Conservation (phyloP, 192 early-diverging fungal species). For the Diversispora eburnea region DNA sequence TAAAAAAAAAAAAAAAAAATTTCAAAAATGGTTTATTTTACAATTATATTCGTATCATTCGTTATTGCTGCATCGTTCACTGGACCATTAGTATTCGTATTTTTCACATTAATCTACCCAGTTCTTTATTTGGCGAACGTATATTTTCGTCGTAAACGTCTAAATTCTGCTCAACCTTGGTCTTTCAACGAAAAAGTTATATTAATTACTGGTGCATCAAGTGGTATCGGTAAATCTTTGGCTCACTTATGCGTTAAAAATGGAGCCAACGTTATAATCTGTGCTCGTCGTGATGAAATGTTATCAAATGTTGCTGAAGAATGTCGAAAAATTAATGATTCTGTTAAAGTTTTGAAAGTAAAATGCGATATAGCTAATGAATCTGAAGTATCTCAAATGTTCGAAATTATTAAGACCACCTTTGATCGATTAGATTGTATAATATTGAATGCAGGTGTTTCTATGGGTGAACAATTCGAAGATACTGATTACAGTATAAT, state of each 20-base stretch:
- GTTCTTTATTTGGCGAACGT: neutral
- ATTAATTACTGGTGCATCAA: constrained; percentile 57
- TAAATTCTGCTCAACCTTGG: neutral
- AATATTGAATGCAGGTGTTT: constrained; percentile 22
- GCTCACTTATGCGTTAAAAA: constrained; percentile 64
- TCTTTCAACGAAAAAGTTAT: neutral
- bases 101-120: neutral
- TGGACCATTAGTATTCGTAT: neutral
- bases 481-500: neutral
- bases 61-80: neutral
- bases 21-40: too few relatives aligned
- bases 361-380: constrained; percentile 8
- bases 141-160: neutral
- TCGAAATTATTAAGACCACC: neutral
- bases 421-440: constrained; percentile 16
- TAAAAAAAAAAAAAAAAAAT: too few relatives aligned
- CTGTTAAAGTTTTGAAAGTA: neutral
- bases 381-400: neutral
- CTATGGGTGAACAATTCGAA: constrained; percentile 21
- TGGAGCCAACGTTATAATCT: constrained; percentile 52
- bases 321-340: neutral
- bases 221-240: constrained; percentile 69
- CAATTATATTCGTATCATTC: too few relatives aligned
- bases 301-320: neutral
- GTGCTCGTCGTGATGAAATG: neutral